These are phyloP conservation scores for Neckera pumila DNA, from an alignment of 225 moss, liverwort and hornwort genomes.

Conservation along the genomic window DNA sequence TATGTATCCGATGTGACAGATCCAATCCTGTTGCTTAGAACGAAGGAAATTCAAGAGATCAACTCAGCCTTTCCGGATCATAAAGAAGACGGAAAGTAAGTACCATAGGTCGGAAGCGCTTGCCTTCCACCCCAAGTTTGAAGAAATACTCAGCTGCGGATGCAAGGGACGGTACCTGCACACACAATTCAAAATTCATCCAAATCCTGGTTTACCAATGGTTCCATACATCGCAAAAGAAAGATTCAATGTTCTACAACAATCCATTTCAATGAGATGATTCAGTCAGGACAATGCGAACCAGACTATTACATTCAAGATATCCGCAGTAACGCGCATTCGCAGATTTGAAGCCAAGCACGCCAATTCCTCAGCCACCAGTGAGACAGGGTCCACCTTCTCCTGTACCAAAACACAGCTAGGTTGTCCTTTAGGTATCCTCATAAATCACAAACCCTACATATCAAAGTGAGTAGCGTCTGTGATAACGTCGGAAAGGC, in stretches of 20 bases:
- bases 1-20: background rate
- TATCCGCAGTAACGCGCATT: constrained; percentile 53
- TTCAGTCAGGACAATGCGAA: background rate
- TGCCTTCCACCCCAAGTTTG: constrained; percentile 87
- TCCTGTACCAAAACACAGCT: constrained; percentile 20
- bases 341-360: constrained; percentile 48
- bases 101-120: constrained; percentile 95
- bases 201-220: background rate
- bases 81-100: background rate
- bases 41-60: background rate
- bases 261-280: background rate
- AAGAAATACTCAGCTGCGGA: constrained; percentile 79
- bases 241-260: background rate
- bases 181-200: background rate
- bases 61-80: background rate
- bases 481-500: background rate
- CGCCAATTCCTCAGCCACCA: constrained; percentile 78
- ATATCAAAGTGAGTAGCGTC: background rate
- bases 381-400: constrained; percentile 67
- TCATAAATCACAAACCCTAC: background rate
- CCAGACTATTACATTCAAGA: constrained; percentile 18
- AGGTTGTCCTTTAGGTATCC: background rate
- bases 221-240: background rate
- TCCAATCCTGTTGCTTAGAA: background rate
- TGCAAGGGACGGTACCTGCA: constrained; percentile 61